phyloP scores from a whole-genome alignment of 441 rosid genomes.

The Euphorbia corollata region DNA sequence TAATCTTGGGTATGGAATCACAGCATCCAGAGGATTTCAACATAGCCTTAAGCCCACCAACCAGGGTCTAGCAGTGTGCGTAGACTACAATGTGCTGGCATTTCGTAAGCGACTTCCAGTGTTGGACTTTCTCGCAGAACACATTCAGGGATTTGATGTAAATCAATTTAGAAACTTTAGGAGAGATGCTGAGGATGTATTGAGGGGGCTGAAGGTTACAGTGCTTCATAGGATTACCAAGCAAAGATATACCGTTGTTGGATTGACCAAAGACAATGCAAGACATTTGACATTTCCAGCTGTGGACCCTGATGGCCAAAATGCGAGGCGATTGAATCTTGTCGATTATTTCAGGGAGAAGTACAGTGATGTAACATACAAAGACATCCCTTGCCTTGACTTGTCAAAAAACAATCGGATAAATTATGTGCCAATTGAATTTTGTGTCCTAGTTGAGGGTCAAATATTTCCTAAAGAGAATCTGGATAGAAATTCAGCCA shows the following conservation, averaged over 20 bases:
- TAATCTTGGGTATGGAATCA: conserved; percentile 49
- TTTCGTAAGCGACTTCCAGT: conserved; percentile 54
- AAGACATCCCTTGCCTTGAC: conserved; percentile 63
- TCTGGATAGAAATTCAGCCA: conserved; percentile 34
- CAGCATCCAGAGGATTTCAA: conserved; percentile 51
- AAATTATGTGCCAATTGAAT: conserved; percentile 64
- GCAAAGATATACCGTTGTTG: conserved; percentile 40
- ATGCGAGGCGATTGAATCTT: conserved; percentile 26
- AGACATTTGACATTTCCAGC: conserved; percentile 26
- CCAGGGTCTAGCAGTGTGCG: conserved; percentile 61
- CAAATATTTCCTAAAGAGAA: conserved; percentile 64
- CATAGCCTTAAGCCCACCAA: conserved; percentile 60
- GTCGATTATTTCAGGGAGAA: conserved; percentile 55
- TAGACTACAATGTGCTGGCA: conserved; percentile 77
- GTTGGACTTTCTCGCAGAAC: conserved; percentile 41
- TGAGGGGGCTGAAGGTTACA: conserved; percentile 49
- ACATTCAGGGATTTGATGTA: conserved; percentile 29
- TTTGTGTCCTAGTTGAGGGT: conserved; percentile 59
- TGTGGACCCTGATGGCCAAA: conserved; percentile 35
- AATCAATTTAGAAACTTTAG: conserved; percentile 25
- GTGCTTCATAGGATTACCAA: conserved; percentile 49
- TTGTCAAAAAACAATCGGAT: conserved; percentile 41
- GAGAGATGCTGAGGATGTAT: conserved; percentile 28
- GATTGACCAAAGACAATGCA: conserved; percentile 41
- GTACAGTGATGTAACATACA: conserved; percentile 38